A percentile compares a stretch with the other conserved stretches of the same genome.
These are phyloP conservation scores for Penicillium pulvis DNA, from an alignment of 495 filamentous ascomycete species.

Conservation along the genomic window DNA sequence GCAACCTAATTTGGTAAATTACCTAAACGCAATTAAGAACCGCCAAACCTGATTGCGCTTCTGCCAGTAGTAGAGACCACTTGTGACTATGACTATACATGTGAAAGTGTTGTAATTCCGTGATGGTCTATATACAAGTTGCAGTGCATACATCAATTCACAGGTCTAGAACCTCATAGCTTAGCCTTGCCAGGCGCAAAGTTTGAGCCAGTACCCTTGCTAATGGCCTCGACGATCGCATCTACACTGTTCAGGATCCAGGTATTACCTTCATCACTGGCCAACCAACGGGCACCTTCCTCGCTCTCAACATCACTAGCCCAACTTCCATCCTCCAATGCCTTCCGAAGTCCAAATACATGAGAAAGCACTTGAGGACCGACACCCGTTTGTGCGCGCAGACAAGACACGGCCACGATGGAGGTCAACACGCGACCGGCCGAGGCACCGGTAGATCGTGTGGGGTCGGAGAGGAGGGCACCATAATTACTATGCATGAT, in stretches of 20 bases:
- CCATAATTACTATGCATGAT: constrained; percentile 74
- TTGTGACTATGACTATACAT: too few species aligned
- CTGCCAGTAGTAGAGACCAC: too few species aligned
- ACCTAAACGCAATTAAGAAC: too few species aligned
- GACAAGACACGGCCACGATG: constrained; percentile 67
- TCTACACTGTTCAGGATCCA: constrained; percentile 75
- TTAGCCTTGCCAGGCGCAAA: constrained; percentile 61
- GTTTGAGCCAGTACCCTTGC: constrained; percentile 55
- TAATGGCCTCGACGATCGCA: constrained; percentile 64
- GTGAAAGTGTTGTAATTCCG: too few species aligned
- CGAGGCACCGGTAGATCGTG: constrained; percentile 51
- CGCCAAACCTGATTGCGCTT: too few species aligned
- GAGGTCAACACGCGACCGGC: constrained; percentile 67
- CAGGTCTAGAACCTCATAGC: constrained; percentile 32
- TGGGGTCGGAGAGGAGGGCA: constrained; percentile 66
- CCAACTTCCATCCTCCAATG: constrained; percentile 64
- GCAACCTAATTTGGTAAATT: too few species aligned
- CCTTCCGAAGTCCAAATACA: constrained; percentile 74
- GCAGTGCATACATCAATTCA: not conserved
- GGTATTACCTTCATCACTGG: constrained; percentile 68
- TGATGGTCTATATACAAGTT: not conserved
- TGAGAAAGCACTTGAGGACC: constrained; percentile 77
- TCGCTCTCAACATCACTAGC: constrained; percentile 53
- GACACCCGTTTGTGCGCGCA: constrained; percentile 75
- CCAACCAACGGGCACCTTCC: constrained; percentile 63